These are phyloP conservation scores for Mycena pura DNA, from an alignment of 768 basidiomycete species.

Conservation along the genomic window DNA sequence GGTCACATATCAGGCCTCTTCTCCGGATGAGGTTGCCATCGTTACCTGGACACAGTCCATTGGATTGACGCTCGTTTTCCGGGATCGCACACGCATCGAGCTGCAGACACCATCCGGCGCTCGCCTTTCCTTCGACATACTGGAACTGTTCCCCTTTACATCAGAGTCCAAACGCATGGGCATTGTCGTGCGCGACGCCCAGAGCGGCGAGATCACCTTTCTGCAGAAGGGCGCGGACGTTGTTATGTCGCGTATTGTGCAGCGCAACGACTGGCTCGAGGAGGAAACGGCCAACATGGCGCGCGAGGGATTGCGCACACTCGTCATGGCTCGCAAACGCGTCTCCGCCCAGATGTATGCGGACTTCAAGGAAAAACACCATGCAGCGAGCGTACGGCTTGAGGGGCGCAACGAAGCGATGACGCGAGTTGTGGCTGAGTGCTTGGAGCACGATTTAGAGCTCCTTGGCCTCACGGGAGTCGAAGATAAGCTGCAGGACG, in stretches of 20 bases:
- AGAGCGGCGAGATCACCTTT: conserved; percentile 83
- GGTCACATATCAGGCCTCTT: conserved; percentile 97
- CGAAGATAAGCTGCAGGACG: conserved; percentile 98
- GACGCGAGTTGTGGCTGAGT: conserved; percentile 71
- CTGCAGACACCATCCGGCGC: conserved; percentile 74
- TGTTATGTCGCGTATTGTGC: conserved; percentile 96
- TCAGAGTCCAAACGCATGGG: conserved; percentile 99
- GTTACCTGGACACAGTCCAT: conserved; percentile 97
- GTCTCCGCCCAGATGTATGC: conserved; percentile 72
- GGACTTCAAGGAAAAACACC: conserved; percentile 75
- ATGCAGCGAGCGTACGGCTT: conserved; percentile 78
- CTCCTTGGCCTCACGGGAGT: conserved; percentile 96
- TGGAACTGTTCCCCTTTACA: conserved; percentile 97
- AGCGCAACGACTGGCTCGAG: conserved; percentile 98
- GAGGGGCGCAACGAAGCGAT: conserved; percentile 87
- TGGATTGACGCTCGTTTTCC: conserved; percentile 85
- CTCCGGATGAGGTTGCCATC: conserved; percentile 98
- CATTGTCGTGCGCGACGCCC: conserved; percentile 85
- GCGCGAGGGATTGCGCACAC: conserved; percentile 90
- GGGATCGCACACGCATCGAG: conserved; percentile 91
- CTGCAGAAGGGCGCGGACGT: conserved; percentile 98
- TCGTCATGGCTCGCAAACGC: conserved; percentile 88
- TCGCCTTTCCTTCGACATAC: conserved; percentile 77
- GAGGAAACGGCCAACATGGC: conserved; percentile 99
- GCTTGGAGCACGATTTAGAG: conserved; percentile 90